A percentile compares a stretch with the other conserved stretches of the same genome.
phyloP scores from a whole-genome alignment of 331 rosid species.

The Erythrophleum ivorense region DNA sequence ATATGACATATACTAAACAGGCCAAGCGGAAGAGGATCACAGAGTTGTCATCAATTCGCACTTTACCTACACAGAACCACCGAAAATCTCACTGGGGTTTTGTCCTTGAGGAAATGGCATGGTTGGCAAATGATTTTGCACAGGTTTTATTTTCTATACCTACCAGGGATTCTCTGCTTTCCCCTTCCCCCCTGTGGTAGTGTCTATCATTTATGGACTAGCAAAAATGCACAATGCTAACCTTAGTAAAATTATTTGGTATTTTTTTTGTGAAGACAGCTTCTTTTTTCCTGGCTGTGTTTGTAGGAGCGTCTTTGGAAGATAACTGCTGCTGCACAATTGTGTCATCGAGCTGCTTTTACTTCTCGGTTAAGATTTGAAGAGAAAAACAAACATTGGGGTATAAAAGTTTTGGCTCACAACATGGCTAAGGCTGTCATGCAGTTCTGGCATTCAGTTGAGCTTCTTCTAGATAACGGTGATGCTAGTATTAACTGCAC shows the following conservation, averaged over 20 bases:
- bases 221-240: conserved; percentile 9
- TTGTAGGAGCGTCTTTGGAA: conserved; percentile 98
- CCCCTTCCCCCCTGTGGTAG: background rate
- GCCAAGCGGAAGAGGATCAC: conserved; percentile 95
- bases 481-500: conserved; percentile 42
- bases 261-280: conserved; percentile 7
- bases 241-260: background rate
- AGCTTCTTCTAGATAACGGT: conserved; percentile 55
- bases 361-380: conserved; percentile 73
- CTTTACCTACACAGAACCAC: conserved; percentile 58
- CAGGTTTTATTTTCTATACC: conserved; percentile 71
- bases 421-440: conserved; percentile 85
- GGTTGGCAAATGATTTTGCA: conserved; percentile 99
- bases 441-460: conserved; percentile 94
- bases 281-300: background rate
- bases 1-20: conserved; percentile 54
- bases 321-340: conserved; percentile 84
- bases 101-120: conserved; percentile 95
- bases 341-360: conserved; percentile 70
- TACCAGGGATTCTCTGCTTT: conserved; percentile 7
- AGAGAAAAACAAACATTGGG: conserved; percentile 55
- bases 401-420: conserved; percentile 71
- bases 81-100: conserved; percentile 90
- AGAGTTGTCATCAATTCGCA: conserved; percentile 77
- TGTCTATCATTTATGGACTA: conserved; percentile 1